A percentile compares a stretch with the other conserved stretches of the same genome.
Evolutionary conservation across 257 asterid genomes (phyloP).

Genomic region (Ballota nigra): DNA sequence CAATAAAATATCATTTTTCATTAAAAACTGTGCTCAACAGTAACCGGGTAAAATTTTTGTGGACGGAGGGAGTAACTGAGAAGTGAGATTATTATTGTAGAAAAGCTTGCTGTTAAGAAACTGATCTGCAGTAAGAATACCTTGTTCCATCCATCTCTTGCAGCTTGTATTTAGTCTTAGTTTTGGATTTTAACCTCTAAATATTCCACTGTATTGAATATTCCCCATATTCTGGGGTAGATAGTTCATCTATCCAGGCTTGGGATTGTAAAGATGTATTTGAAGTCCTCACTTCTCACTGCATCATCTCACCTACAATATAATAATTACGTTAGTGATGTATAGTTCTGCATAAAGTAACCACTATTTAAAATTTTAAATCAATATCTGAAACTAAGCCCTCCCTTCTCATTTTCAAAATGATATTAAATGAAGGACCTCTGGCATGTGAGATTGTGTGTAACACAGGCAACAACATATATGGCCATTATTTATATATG

Average conservation of each 20-base stretch:
- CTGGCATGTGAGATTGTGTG: background rate
- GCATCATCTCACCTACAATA: background rate
- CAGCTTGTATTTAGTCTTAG: background rate
- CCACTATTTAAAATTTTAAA: background rate
- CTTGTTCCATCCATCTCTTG: background rate
- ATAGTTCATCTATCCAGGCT: background rate
- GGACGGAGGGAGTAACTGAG: too few relatives aligned
- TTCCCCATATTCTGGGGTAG: too few relatives aligned
- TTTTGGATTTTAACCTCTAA: background rate
- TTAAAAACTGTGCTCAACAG: too few relatives aligned
- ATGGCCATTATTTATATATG: background rate
- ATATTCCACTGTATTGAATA: background rate
- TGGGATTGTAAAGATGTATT: background rate
- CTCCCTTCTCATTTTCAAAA: background rate
- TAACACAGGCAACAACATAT: background rate
- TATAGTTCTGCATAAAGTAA: background rate
- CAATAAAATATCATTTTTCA: too few relatives aligned
- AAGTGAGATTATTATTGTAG: background rate
- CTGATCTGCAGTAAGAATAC: background rate
- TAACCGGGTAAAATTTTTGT: too few relatives aligned
- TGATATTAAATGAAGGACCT: background rate
- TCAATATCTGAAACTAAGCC: background rate
- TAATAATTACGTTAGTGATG: background rate
- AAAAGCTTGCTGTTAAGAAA: background rate
- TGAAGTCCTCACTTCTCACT: background rate